A percentile compares a stretch with the other conserved stretches of the same genome.
Evolutionary conservation across 345 rosid species (phyloP).

Genomic region (Clarkia xantiana): DNA sequence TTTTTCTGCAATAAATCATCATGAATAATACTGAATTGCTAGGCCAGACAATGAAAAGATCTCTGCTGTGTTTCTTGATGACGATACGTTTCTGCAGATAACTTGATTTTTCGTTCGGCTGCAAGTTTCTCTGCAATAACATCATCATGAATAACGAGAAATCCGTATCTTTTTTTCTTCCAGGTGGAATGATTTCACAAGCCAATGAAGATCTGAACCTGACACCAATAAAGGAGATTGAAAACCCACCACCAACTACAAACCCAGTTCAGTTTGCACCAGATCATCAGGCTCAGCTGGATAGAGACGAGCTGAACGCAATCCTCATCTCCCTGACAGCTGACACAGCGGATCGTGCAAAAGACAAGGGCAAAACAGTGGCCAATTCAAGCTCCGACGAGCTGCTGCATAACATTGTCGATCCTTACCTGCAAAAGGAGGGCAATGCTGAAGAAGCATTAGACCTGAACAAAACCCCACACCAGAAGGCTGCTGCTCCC

Average conservation of each 20-base stretch:
- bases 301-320: conserved; percentile 8
- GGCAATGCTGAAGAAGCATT: conserved; percentile 22
- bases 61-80: too few species aligned
- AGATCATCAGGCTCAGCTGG: conserved; percentile 11
- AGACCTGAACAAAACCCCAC: conserved; percentile 63
- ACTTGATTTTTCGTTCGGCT: too few species aligned
- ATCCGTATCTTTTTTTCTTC: conserved; percentile 7
- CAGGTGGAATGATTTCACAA: conserved; percentile 34
- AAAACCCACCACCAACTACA: conserved; percentile 13
- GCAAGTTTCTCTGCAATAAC: too few species aligned
- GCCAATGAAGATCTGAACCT: conserved; percentile 30
- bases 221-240: conserved; percentile 32
- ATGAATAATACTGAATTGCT: too few species aligned
- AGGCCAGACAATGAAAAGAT: too few species aligned
- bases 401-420: conserved; percentile 27
- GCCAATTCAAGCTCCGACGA: conserved; percentile 12
- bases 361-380: conserved; percentile 13
- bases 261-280: conserved; percentile 21
- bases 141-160: neutral
- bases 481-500: conserved; percentile 26
- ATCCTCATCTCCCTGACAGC: conserved; percentile 1
- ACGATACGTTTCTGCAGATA: too few species aligned
- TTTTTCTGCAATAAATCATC: too few species aligned
- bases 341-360: conserved; percentile 14
- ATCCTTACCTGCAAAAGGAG: conserved; percentile 19